A percentile compares a stretch with the other conserved stretches of the same genome.
These are phyloP conservation scores for Rhizopogon vulgaris DNA, from an alignment of 768 basidiomycete genomes.

Conservation along the genomic window DNA sequence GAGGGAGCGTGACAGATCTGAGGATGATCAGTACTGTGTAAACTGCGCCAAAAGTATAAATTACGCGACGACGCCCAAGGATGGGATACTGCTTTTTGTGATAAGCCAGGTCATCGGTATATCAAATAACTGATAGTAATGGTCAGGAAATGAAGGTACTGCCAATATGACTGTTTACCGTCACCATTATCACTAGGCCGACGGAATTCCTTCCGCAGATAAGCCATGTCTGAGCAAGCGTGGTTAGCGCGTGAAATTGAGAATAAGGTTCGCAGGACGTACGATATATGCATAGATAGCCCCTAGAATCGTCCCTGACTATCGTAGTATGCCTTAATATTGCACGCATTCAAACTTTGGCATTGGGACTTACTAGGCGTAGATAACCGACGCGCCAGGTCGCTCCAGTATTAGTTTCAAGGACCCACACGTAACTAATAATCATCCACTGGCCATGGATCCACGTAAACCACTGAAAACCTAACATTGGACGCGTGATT, in stretches of 20 bases:
- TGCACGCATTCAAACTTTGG: neutral
- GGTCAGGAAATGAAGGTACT: neutral
- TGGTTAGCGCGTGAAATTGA: neutral
- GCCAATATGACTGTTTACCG: slow-evolving; percentile 20
- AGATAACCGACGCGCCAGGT: slow-evolving; percentile 43
- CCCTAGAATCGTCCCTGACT: slow-evolving; percentile 30
- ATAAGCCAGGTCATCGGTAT: slow-evolving; percentile 41
- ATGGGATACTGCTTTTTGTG: slow-evolving; percentile 30
- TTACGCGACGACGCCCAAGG: slow-evolving; percentile 40
- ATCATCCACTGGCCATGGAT: slow-evolving; percentile 45
- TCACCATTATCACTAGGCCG: slow-evolving; percentile 33
- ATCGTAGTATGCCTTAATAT: neutral
- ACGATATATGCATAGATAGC: slow-evolving; percentile 29
- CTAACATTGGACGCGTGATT: slow-evolving; percentile 16
- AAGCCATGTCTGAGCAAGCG: slow-evolving; percentile 26
- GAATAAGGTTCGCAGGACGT: slow-evolving; percentile 4
- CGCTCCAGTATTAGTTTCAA: slow-evolving; percentile 47
- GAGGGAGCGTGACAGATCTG: slow-evolving; percentile 40
- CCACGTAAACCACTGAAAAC: slow-evolving; percentile 30
- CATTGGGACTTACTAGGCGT: slow-evolving; percentile 29
- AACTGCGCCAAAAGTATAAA: slow-evolving; percentile 5
- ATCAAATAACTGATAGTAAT: slow-evolving; percentile 30
- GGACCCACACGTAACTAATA: slow-evolving; percentile 44
- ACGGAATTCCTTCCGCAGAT: slow-evolving; percentile 37
- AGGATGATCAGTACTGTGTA: neutral